Base-by-base conservation (phyloP, 129 eudicot genomes). In the Helichrysum umbraculigerum region DNA sequence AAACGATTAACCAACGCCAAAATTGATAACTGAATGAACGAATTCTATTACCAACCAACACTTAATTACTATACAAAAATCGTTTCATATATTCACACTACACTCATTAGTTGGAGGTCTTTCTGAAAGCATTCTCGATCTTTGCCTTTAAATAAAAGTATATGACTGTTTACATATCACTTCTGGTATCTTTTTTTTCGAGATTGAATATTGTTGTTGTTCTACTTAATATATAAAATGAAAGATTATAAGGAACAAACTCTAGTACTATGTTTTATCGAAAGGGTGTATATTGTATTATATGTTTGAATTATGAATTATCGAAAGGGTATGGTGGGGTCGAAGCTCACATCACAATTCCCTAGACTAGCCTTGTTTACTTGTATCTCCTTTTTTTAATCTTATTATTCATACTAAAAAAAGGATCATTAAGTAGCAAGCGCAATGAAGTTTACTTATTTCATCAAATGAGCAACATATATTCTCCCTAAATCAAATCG, bases 401-500 rank as follows among this genome's bases (percentile, higher is more conserved):
- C 11, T 5, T 56, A 56, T 56, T 1, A 8, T 56, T 19, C 7
- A 57, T 76, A 76, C n/a, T 68, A 52, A 14, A 47, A 0, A 32
- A 54, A 16, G 11, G 4, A 67, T 44, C n/a, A 11, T 0, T 11
- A 3, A 0, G 51, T 44, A 44, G 16, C 51, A 44, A 44, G 16
- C 2, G 17, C 6, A 47, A 14, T 47, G n/a, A 44, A 34, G 56
- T n/a, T 57, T 7, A 21, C 62, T 6, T 19, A 57, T 19, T 44
- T 58, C 76, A 69, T 69, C 61, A 47, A 20, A 17, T 47, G n/a
- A 59, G 69, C 59, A 58, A 61, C 70, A 67, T 12, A 47, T 47
- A 3, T 21, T 63, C 7, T 19, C 35, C 82, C 72, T 78, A 42
- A 70, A 78, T 70, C 22, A 70, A 61, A 61, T 78, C 76, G 71